These are phyloP conservation scores for Wickerhamomyces rabaulensis DNA, from an alignment of 805 yeast genomes.

Conservation along the genomic window DNA sequence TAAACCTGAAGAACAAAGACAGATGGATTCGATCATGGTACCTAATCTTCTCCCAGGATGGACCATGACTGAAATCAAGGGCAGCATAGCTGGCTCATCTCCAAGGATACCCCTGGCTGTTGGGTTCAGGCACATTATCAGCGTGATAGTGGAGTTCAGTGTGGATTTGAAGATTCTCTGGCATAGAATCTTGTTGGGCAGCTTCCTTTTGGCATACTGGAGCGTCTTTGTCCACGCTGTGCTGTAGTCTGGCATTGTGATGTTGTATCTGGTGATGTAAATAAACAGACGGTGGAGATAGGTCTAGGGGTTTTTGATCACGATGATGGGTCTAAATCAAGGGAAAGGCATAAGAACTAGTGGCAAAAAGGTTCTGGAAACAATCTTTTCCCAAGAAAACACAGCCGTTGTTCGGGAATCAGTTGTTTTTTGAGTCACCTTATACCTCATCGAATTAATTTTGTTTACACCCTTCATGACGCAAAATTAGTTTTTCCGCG, in stretches of 20 bases:
- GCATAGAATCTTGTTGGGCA: slow-evolving; percentile 25
- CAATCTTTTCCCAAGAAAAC: background rate
- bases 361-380: background rate
- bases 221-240: background rate
- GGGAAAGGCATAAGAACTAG: too few relatives aligned
- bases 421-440: background rate
- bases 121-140: slow-evolving; percentile 36
- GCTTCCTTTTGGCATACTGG: background rate
- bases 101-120: slow-evolving; percentile 32
- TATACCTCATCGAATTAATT: background rate
- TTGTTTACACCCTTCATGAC: background rate
- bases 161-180: slow-evolving; percentile 35
- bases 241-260: background rate
- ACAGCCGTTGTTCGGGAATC: background rate
- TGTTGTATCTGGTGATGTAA: background rate
- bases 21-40: slow-evolving; percentile 38
- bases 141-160: slow-evolving; percentile 35
- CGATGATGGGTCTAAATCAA: background rate
- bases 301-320: background rate
- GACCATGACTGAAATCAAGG: slow-evolving; percentile 40
- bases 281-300: background rate
- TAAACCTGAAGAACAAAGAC: slow-evolving; percentile 36
- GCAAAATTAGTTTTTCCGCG: background rate
- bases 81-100: slow-evolving; percentile 37
- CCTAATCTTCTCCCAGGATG: slow-evolving; percentile 48